Evolutionary conservation across 495 filamentous ascomycete genomes (phyloP), one percentile per base, ranked within the genome.

Genomic region (Neurospora intermedia): DNA sequence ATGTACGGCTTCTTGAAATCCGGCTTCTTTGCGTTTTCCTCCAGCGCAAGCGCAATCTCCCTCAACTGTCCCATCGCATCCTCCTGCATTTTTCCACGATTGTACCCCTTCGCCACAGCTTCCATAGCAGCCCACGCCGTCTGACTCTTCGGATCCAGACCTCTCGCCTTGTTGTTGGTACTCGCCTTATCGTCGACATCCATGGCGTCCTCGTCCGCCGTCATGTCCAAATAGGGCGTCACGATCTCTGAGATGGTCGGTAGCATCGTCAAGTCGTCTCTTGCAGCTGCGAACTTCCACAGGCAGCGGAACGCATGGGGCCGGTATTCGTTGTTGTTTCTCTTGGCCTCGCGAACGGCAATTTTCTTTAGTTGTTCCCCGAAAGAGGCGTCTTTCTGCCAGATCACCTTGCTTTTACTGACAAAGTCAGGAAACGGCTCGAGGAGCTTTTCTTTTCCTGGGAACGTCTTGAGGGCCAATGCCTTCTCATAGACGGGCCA

Each of bases 371-470:
- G 81, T 66, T 81, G 77, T 39, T 79, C 81, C 18, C 81, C 81
- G 69, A 86, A 78, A 38, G 83, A 81, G 27, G 80, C 74, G 43
- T 90, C 85, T 15, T 77, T 80, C 43, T 79, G 77, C 88, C 92
- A 94, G 31, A 92, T 77, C 16, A 78, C 83, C 77, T 85, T 87
- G 15, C 84, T 87, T 71, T 90, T 88, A 69, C 87, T 83, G 2
- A 90, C 88, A 76, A 97, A 94, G 72, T 88, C 88, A 15, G 93
- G 90, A 79, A 97, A 91, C n/a, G 92, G 91, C 72, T 89, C 86
- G n/a, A 98, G 83, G 69, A 98, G 89, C 72, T 88, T 90, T 80
- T 98, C 96, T 82, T 99, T 99, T 10, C 93, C 94, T 11, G 92
- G 89, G 88, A 97, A 99, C 6, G 94, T 97, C 82, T 96, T 98